Evolutionary conservation across 495 filamentous ascomycete genomes (phyloP), one percentile per base, ranked within the genome.

Genomic region (Penicillium crystallinum): DNA sequence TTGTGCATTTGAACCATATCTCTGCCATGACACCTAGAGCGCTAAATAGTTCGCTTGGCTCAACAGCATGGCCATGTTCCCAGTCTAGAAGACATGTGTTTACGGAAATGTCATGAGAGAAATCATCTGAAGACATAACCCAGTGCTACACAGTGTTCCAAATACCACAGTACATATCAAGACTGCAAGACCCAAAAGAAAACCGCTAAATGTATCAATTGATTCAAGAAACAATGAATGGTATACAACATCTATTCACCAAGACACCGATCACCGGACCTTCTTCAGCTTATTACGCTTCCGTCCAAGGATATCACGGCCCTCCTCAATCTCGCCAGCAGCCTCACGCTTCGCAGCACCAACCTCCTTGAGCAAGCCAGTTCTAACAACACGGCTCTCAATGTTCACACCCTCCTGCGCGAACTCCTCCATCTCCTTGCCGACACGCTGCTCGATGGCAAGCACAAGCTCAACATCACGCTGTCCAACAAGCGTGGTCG

Each of bases 261-360:
- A 17, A 27, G 1, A 17, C 12, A 22, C 12, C 25, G 37, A 49
- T 66, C 53, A 76, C 52, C 71, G 64, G 21, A 73, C 66, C 60
- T 75, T 75, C 62, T 75, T 75, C 55, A 77, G 54, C 61, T 71
- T 76, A 49, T 75, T 73, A 33, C 65, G 61, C 61, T 71, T 74
- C 17, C 72, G 59, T 23, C 74, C 74, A 46, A 75, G 47, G n/a
- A 96, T 88, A 68, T 97, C 91, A 58, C 86, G 83, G 4, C 87
- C 85, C 72, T 97, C 92, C 57, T 96, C 93, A 65, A 97, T 88
- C 70, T 92, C 88, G 48, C 96, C 67, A 62, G 87, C 58, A 3
- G 91, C 95, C 67, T 95, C 87, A 43, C 92, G 77, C 77, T 96
- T 97, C 77, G 90, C 92, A 69, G 90, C 85, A 11, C 89, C 85